phyloP scores from a whole-genome alignment of 805 yeast species.

The Teunomyces tritomae region DNA sequence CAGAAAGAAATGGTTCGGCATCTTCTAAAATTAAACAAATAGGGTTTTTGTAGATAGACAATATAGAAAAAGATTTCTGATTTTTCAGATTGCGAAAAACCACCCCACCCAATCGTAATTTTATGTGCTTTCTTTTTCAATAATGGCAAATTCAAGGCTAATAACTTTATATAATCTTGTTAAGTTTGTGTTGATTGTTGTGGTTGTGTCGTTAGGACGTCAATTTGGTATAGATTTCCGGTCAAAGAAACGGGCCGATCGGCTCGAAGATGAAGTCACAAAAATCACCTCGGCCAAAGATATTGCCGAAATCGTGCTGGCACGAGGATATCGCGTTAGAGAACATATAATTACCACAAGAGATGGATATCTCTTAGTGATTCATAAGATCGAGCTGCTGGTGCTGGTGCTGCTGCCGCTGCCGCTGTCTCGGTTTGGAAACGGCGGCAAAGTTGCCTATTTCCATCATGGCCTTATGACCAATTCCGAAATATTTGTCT shows the following conservation, averaged over 20 bases:
- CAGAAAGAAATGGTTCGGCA: conserved; percentile 24
- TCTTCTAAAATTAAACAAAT: conserved; percentile 4
- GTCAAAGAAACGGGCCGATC: not conserved
- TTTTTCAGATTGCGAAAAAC: not conserved
- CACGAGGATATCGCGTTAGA: conserved; percentile 22
- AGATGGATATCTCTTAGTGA: conserved; percentile 26
- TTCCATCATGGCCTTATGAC: conserved; percentile 33
- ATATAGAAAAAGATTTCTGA: not conserved
- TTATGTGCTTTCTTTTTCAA: no score
- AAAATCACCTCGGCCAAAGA: conserved; percentile 15
- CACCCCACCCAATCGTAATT: no score
- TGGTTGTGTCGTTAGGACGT: not conserved
- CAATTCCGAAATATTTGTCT: conserved; percentile 26
- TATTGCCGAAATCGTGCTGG: conserved; percentile 22
- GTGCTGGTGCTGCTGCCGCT: conserved; percentile 7
- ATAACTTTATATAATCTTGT: conserved; percentile 1
- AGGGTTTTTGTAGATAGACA: not conserved
- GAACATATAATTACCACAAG: conserved; percentile 30
- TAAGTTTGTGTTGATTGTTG: not conserved
- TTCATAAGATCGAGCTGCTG: conserved; percentile 24
- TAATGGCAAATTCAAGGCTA: not conserved
- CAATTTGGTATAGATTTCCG: conserved; percentile 1
- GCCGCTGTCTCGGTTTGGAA: not conserved
- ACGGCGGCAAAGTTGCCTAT: conserved; percentile 19
- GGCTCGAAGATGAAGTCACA: not conserved